Evolutionary conservation across 306 rosid species (phyloP).

Genomic region (Carpinus fangiana): DNA sequence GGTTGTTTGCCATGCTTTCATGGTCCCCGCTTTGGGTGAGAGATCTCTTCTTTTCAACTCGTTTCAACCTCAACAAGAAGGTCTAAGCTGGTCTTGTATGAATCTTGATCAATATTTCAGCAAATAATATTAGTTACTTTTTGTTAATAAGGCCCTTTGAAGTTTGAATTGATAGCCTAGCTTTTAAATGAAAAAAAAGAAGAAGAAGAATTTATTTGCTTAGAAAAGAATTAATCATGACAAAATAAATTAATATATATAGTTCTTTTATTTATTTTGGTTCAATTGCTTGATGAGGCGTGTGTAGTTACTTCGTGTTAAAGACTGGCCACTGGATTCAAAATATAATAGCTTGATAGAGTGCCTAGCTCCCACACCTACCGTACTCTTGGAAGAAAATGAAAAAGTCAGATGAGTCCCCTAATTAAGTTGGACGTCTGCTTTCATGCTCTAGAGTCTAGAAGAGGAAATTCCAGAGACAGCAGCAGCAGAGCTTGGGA

Average conservation of each 20-base stretch:
- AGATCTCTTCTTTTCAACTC: slow-evolving; percentile 60
- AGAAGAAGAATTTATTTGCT: too few relatives aligned
- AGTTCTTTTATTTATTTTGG: too few relatives aligned
- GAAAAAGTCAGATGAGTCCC: background rate
- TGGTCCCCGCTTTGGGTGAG: slow-evolving; percentile 78
- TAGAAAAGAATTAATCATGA: too few relatives aligned
- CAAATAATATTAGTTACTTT: too few relatives aligned
- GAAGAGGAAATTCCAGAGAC: background rate
- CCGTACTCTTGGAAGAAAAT: background rate
- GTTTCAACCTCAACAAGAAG: slow-evolving; percentile 58
- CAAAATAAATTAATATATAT: too few relatives aligned
- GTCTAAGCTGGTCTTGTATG: slow-evolving; percentile 21
- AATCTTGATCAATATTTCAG: slow-evolving; percentile 12
- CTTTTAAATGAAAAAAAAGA: too few relatives aligned
- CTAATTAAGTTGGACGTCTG: background rate
- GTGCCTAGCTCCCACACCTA: background rate
- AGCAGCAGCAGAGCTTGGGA: background rate
- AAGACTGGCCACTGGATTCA: background rate
- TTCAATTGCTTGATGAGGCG: background rate
- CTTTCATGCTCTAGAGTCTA: background rate
- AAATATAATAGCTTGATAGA: background rate
- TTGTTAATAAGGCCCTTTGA: too few relatives aligned
- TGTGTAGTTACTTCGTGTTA: background rate
- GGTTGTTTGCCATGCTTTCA: slow-evolving; percentile 59
- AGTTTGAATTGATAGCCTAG: too few relatives aligned